Evolutionary conservation across 768 basidiomycete species (phyloP).

Genomic region (Suillus brevipes): DNA sequence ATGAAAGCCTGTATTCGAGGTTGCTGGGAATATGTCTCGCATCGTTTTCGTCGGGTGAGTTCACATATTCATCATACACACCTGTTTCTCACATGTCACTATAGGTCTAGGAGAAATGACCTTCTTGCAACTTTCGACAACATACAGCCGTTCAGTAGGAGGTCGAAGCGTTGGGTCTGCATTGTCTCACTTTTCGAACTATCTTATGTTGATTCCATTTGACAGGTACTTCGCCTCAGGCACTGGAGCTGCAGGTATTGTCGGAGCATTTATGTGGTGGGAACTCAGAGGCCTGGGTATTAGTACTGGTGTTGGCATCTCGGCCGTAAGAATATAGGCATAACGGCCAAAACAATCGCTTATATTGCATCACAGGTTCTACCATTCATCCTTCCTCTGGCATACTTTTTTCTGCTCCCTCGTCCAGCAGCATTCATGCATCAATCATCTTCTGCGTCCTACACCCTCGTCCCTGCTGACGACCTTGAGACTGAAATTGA

Average conservation of each 20-base stretch:
- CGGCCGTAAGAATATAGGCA: slow-evolving; percentile 54
- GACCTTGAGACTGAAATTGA: slow-evolving; percentile 20
- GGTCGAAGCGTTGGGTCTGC: slow-evolving; percentile 81
- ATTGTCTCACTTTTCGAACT: background rate
- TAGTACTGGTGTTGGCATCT: slow-evolving; percentile 76
- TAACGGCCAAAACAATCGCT: slow-evolving; percentile 1
- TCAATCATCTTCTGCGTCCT: slow-evolving; percentile 36
- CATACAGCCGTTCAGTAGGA: slow-evolving; percentile 69
- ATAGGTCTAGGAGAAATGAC: slow-evolving; percentile 91
- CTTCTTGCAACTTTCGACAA: slow-evolving; percentile 90
- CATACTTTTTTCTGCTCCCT: slow-evolving; percentile 80
- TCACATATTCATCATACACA: background rate
- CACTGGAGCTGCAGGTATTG: slow-evolving; percentile 91
- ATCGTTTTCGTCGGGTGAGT: slow-evolving; percentile 79
- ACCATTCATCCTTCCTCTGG: slow-evolving; percentile 75
- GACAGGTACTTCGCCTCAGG: slow-evolving; percentile 88
- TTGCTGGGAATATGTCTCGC: slow-evolving; percentile 81
- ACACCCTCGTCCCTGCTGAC: slow-evolving; percentile 40
- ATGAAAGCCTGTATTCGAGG: slow-evolving; percentile 62
- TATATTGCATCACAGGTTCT: slow-evolving; percentile 54
- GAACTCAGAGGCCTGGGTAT: slow-evolving; percentile 84
- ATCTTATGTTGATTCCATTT: background rate
- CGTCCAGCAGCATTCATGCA: slow-evolving; percentile 49
- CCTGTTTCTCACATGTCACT: slow-evolving; percentile 6
- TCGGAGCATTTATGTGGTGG: slow-evolving; percentile 96